Percentiles rank a stretch among this genome's conserved stretches.
These are phyloP conservation scores for Physaria fendleri DNA, from an alignment of 345 rosid species.

Conservation along the genomic window DNA sequence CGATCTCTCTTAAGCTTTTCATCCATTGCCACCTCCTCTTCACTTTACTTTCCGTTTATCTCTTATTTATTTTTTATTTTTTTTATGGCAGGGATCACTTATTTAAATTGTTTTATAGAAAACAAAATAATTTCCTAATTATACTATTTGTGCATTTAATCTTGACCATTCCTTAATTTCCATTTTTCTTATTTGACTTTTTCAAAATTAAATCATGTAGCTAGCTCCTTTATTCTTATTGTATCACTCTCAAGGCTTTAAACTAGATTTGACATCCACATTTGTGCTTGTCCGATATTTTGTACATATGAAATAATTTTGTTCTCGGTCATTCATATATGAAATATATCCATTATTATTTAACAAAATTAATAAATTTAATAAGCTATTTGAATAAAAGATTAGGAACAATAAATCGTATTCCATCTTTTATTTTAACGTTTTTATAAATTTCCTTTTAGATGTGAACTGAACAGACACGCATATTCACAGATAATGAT, in stretches of 20 bases:
- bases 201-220: neutral
- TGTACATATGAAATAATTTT: too few relatives aligned
- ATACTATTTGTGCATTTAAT: constrained; percentile 6
- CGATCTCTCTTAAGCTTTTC: too few relatives aligned
- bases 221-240: neutral
- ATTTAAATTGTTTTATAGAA: too few relatives aligned
- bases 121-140: too few relatives aligned
- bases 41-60: too few relatives aligned
- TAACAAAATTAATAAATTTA: neutral
- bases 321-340: too few relatives aligned
- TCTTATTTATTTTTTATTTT: neutral
- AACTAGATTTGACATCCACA: constrained; percentile 23
- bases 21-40: constrained; percentile 22
- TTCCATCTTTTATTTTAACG: neutral
- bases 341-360: neutral
- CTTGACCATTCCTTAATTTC: constrained; percentile 23
- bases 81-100: too few relatives aligned
- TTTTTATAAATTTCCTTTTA: neutral
- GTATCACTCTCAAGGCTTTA: too few relatives aligned
- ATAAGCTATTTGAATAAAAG: neutral
- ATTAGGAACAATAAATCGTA: neutral
- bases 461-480: constrained; percentile 29
- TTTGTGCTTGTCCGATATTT: too few relatives aligned
- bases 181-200: constrained; percentile 18
- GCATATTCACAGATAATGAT: constrained; percentile 29